phyloP scores from a whole-genome alignment of 2,329 filamentous ascomycete species.

The Exophiala sideris region DNA sequence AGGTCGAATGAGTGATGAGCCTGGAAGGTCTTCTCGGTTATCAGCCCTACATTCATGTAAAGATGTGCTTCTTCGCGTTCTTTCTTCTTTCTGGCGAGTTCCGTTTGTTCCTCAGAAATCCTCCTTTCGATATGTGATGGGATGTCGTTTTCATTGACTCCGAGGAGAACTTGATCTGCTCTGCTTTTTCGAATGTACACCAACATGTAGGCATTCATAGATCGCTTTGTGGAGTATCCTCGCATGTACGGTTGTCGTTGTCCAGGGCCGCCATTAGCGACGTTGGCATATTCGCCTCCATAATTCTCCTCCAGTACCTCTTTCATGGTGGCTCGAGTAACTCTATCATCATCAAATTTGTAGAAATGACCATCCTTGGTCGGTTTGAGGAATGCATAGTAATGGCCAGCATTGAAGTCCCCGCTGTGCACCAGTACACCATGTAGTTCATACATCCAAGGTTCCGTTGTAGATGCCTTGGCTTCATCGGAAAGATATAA shows the following conservation, averaged over 20 bases:
- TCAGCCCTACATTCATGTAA: slow-evolving; percentile 79
- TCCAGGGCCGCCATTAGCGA: slow-evolving; percentile 54
- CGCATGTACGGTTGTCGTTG: slow-evolving; percentile 64
- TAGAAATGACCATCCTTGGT: slow-evolving; percentile 92
- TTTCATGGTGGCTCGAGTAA: slow-evolving; percentile 86
- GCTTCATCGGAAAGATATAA: slow-evolving; percentile 77
- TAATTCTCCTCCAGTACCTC: slow-evolving; percentile 97
- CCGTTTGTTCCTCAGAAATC: slow-evolving; percentile 76
- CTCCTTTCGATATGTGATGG: slow-evolving; percentile 75
- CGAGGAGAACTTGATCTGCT: slow-evolving; percentile 75
- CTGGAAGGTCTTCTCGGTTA: slow-evolving; percentile 77
- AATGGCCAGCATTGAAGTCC: slow-evolving; percentile 94
- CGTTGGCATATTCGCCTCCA: slow-evolving; percentile 73
- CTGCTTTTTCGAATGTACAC: slow-evolving; percentile 90
- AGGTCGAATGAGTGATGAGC: slow-evolving; percentile 82
- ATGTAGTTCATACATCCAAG: slow-evolving; percentile 89
- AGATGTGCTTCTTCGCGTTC: slow-evolving; percentile 93
- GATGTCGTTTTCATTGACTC: slow-evolving; percentile 72
- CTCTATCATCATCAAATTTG: slow-evolving; percentile 94
- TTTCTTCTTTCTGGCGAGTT: slow-evolving; percentile 72
- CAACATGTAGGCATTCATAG: slow-evolving; percentile 95
- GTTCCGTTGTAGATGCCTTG: slow-evolving; percentile 74
- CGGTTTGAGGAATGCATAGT: slow-evolving; percentile 95
- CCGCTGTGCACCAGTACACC: slow-evolving; percentile 95
- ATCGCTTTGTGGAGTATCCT: slow-evolving; percentile 62